These are phyloP conservation scores for Candida neerlandica DNA, from an alignment of 1,139 yeast species.

Conservation along the genomic window DNA sequence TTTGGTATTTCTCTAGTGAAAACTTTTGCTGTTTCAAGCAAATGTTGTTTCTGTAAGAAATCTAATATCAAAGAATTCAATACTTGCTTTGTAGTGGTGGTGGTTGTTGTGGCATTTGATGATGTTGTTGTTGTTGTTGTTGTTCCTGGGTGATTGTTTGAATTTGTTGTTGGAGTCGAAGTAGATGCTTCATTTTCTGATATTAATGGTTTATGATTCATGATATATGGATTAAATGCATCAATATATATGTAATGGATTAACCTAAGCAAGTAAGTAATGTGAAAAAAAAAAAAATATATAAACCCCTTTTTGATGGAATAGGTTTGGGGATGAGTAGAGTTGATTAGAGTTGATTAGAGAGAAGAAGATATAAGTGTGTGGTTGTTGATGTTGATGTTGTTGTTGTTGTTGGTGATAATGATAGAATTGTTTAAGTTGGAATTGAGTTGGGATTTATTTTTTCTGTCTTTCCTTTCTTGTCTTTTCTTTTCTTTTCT, in stretches of 20 bases:
- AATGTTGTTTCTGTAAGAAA: constrained; percentile 73
- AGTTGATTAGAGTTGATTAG: no score
- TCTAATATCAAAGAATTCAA: constrained; percentile 87
- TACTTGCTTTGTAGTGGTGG: constrained; percentile 55
- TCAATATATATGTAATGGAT: no score
- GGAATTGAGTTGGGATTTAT: no score
- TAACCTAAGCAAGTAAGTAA: no score
- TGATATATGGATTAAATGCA: not conserved
- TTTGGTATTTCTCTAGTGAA: constrained; percentile 72
- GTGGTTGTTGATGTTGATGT: no score
- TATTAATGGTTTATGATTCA: constrained; percentile 1
- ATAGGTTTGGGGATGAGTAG: no score
- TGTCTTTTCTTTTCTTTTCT: not conserved
- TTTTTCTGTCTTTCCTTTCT: not conserved
- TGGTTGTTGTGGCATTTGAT: not conserved
- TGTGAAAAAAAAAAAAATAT: no score
- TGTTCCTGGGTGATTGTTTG: not conserved
- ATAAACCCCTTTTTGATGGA: no score
- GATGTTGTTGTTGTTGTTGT: not conserved
- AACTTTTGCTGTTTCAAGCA: constrained; percentile 69
- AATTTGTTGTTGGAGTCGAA: not conserved
- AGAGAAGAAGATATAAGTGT: no score
- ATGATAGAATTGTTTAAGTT: no score
- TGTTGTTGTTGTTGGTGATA: no score
- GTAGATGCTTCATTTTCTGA: not conserved